Conservation (phyloP, 2,329 filamentous ascomycete species). For the Hypoxylon sp. region DNA sequence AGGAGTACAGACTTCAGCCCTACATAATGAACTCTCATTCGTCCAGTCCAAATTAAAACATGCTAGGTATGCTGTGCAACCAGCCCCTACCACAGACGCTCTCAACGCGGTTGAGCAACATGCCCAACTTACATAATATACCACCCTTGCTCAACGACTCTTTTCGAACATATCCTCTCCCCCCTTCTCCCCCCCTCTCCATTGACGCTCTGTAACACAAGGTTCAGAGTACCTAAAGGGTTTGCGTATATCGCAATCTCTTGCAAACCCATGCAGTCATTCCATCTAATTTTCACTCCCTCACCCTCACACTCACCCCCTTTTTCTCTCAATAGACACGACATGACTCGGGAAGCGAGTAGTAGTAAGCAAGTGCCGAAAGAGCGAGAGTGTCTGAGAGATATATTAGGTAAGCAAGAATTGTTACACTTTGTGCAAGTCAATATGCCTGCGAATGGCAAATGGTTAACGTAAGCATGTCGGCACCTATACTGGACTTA, state of each 20-base stretch:
- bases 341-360: background rate
- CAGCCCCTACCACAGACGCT: slow-evolving; percentile 2
- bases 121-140: slow-evolving; percentile 21
- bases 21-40: slow-evolving; percentile 12
- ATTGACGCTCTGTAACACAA: too few species aligned
- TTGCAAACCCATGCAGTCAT: slow-evolving; percentile 26
- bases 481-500: background rate
- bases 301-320: background rate
- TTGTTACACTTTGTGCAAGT: background rate
- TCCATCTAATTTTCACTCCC: slow-evolving; percentile 11
- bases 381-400: background rate
- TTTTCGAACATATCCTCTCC: background rate
- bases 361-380: slow-evolving; percentile 13
- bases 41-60: slow-evolving; percentile 4
- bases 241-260: slow-evolving; percentile 24
- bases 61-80: slow-evolving; percentile 18
- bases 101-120: slow-evolving; percentile 7
- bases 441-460: background rate
- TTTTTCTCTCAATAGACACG: background rate
- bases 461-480: slow-evolving; percentile 16
- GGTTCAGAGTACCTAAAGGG: background rate
- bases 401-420: slow-evolving; percentile 1
- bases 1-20: slow-evolving; percentile 19
- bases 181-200: too few species aligned
- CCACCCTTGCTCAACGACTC: slow-evolving; percentile 4